Evolutionary conservation across 768 basidiomycete genomes (phyloP), one percentile per base, ranked within the genome.

Genomic region (Rhodotorula diobovata): DNA sequence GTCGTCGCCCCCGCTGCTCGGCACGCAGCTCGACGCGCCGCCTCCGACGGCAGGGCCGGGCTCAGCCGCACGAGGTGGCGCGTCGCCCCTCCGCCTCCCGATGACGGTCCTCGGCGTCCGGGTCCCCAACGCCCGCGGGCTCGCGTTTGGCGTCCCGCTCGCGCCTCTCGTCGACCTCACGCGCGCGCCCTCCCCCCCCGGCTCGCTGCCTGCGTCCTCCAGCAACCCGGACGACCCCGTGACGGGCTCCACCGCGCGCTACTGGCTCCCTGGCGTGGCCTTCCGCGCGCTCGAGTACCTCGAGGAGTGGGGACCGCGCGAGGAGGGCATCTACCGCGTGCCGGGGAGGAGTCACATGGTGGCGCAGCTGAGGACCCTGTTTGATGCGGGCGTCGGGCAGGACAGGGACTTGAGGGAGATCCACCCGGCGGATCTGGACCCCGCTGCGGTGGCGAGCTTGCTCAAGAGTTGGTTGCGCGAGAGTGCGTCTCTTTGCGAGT

Each of bases 291-390:
- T 74, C 25, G 43, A 71, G 51, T 74, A 74, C 58, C 59, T 74
- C 37, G 56, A 50, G 18, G n/a, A 55, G 9, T 55, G 54, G 51
- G 70, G 69, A 0, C 2, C 21, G 59, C 39, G 51, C 21, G 73
- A 74, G 63, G 73, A 74, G 43, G 73, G 73, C 14, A 48, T 74
- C 34, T 74, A 71, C 46, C 57, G 73, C 35, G 46, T 74, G 15
- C 70, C 73, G 1, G 73, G 73, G n/a, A 34, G 66, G 23, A 28
- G 43, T 10, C n/a, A 51, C 23, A 60, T 61, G 46, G 59, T 71
- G 2, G 23, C 41, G 16, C 35, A 57, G 60, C 63, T 74, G 32
- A 60, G 55, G 32, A 32, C 32, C 4, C 30, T 74, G 54, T 74
- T 48, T 30, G 70, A 71, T 51, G 67, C 66, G 1, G 73, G 73